Evolutionary conservation across 352 stramenopile species (phyloP), one percentile per base, ranked within the genome.

Genomic region (Plasmopara viticola): DNA sequence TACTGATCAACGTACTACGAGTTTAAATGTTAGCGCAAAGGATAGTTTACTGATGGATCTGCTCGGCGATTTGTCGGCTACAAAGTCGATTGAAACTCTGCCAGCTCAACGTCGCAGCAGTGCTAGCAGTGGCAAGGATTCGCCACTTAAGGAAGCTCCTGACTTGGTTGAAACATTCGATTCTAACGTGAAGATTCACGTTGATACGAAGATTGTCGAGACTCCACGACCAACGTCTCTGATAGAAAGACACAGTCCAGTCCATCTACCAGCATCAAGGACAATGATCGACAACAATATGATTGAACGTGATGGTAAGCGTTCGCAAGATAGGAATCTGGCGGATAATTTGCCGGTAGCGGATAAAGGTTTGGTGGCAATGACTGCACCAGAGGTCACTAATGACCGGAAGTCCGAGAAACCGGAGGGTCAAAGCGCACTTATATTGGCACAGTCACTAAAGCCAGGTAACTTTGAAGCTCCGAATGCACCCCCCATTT

Each of bases 1-100:
- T 17, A 47, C 39, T 7, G 31, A 12, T 10, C 7, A 39, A 35
- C 17, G 41, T 15, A 31, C 44, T 33, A 33, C 7, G 38, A 53
- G 13, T 17, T 43, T 12, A 18, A 41, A 48, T 45, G 51, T 58
- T 7, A 85, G 70, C 6, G 66, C 77, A 14, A 60, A 66, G 17
- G 77, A 84, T 31, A 82, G 63, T 58, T 38, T 87, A 12, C 53
- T 87, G 2, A 74, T 73, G 54, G 77, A 84, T 39, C 33, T 87
- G 31, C 48, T 87, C 3, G 50, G 60, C 0, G 69, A 73, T 52
- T 4, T 65, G 15, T 78, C 66, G 6, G 64, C 73, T 38, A 58
- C 68, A 2, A 66, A 68, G 15, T 48, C 70, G 35, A 60, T 8
- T 8, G 48, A 53, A 13, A 39, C 56, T 6, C 40, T 42, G n/a